Base-by-base conservation (phyloP, 148 eudicot species). In the Chenopodium suecicum region DNA sequence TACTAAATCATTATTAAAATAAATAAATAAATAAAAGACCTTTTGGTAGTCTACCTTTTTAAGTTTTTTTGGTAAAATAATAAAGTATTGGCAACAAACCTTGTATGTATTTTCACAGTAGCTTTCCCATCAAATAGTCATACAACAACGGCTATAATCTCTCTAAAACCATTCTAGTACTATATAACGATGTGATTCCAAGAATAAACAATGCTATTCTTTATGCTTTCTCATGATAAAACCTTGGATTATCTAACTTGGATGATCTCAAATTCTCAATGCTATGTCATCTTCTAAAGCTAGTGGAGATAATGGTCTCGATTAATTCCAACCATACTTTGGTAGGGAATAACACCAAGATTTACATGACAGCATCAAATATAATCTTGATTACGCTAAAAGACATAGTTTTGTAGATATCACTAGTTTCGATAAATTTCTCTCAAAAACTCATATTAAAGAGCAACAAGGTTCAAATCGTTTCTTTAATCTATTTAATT, bases 41-140 rank as follows among this genome's bases (percentile, higher is more conserved):
- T 10, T 37, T 69, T 48, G 71, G 64, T 68, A 62, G 32, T 64
- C 78, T 65, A 66, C 70, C 50, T 4, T n/a, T 74, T 31, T 10
- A 10, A 12, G 16, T 48, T 63, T 41, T 48, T 50, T 50, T 4
- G 7, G 48, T 47, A 17, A 10, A 73, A 29, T 14, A 46, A 64
- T 74, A 27, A 34, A 56, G 25, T 17, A 73, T 44, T 80, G 63
- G 46, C 71, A 37, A 73, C 76, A 17, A 19, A 73, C 32, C 56
- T 22, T 22, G 29, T 44, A 32, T 50, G 13, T 68, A 66, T 27
- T 41, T 27, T 56, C 70, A 66, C 27, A 66, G 70, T 25, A 66
- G 11, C 37, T 66, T 66, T 27, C 29, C 12, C 12, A 32, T 4
- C 32, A 32, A 1, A 3, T 17, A 16, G 22, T 56, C 17, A 16